Base-by-base conservation (phyloP, 1,139 yeast species). In the Hyphopichia khmerensis region DNA sequence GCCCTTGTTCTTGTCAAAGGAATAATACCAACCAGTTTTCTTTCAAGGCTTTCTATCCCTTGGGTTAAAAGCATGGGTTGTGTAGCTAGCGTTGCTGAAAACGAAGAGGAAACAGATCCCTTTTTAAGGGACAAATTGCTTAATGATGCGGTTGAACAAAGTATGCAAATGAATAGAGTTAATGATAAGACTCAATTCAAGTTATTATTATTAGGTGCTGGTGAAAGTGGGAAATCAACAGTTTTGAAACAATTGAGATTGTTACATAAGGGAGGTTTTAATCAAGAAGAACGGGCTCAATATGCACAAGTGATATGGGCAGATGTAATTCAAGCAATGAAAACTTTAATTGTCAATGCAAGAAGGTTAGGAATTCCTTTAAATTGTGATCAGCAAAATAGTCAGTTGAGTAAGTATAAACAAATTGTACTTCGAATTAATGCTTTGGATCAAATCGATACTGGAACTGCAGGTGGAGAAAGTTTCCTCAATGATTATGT, bases 221-320 rank as follows among this genome's bases (percentile, higher is more conserved):
- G 99, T 7, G 99, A 93, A 64, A 83, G 93, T 43, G 99, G 99
- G 7, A 93, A 93, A 61, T 87, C 96, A 2, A 93, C 99, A 0
- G 96, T 93, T n/a, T 69, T 93, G 48, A 95, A 93, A 62, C 99
- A 95, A 60, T 79, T 93, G 80, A 80, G 87, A 53, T 69, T 93
- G 27, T 64, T 90, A 40, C 98, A 93, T 62, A 87, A 89, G 49
- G 85, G 88, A 24, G 96, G 96, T 4, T 93, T 91, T 64, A 75
- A 85, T 1, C 79, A 78, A 36, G 87, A 82, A 51, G 99, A 95
- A 61, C 71, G 96, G 41, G 62, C 73, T 38, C 95, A 88, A 57
- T 95, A 90, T 60, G 66, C 88, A 9, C 91, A 89, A 50, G 88
- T 93, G n/a, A 87, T 95, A 23, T 93, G 97, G 96, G 87, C 87